These are phyloP conservation scores for Brassica carinata DNA, from an alignment of 345 rosid genomes.

Conservation along the genomic window DNA sequence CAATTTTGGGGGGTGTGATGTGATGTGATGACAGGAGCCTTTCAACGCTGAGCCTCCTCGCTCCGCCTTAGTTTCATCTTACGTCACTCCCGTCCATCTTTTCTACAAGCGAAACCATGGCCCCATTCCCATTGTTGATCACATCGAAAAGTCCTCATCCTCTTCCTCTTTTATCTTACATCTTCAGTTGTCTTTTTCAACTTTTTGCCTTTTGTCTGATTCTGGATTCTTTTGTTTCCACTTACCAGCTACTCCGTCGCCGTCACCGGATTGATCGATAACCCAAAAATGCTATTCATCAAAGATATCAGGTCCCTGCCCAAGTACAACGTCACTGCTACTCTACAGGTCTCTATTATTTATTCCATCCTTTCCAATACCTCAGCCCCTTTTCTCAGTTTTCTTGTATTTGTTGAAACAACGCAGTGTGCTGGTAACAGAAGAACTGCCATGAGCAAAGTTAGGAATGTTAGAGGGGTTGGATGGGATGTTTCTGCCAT, in stretches of 20 bases:
- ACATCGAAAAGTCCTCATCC: constrained; percentile 54
- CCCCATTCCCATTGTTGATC: constrained; percentile 83
- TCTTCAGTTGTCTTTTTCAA: background rate
- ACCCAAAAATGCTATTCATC: constrained; percentile 45
- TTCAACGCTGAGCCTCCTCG: constrained; percentile 97
- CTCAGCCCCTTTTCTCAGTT: background rate
- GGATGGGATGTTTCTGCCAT: constrained; percentile 96
- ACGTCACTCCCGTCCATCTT: constrained; percentile 79
- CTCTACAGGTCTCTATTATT: constrained; percentile 64
- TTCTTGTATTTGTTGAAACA: constrained; percentile 11
- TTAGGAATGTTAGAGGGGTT: constrained; percentile 78
- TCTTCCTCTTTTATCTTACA: background rate
- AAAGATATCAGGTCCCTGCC: constrained; percentile 86
- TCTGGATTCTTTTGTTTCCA: constrained; percentile 10
- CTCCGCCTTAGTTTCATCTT: constrained; percentile 62
- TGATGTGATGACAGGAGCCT: constrained; percentile 61
- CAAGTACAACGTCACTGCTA: constrained; percentile 72
- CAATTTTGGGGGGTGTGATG: background rate
- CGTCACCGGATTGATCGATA: constrained; percentile 16
- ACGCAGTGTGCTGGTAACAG: constrained; percentile 97
- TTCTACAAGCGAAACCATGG: constrained; percentile 98
- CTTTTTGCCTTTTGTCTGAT: background rate
- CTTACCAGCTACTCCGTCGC: constrained; percentile 60
- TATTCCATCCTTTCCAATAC: background rate
- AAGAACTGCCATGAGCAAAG: constrained; percentile 96